Evolutionary conservation across 2,329 filamentous ascomycete genomes (phyloP).

Genomic region (Fusarium agapanthi): DNA sequence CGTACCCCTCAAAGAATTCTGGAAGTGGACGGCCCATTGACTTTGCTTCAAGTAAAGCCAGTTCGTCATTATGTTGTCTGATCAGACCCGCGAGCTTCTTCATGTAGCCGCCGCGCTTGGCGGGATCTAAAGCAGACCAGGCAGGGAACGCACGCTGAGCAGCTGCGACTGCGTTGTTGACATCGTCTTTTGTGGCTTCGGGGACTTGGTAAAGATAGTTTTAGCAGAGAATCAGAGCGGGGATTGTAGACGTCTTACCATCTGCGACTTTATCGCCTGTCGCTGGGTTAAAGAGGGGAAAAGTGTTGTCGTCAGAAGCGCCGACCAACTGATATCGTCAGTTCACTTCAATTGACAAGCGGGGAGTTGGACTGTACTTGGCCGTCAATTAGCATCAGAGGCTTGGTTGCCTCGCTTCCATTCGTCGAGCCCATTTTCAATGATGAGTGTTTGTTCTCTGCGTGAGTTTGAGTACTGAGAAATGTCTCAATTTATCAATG

Average conservation of each 20-base stretch:
- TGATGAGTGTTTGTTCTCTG: background rate
- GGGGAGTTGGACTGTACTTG: background rate
- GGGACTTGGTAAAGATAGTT: background rate
- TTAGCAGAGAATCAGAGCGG: background rate
- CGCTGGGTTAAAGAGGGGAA: conserved; percentile 32
- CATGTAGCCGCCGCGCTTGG: conserved; percentile 52
- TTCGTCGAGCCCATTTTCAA: background rate
- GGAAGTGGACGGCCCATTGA: conserved; percentile 33
- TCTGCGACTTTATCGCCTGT: conserved; percentile 25
- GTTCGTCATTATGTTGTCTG: conserved; percentile 50
- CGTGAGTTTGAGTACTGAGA: background rate
- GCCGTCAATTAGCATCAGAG: conserved; percentile 27
- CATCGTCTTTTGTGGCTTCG: conserved; percentile 57
- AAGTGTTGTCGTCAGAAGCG: conserved; percentile 28
- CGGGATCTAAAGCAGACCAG: conserved; percentile 54
- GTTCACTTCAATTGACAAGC: background rate
- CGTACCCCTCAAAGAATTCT: conserved; percentile 44
- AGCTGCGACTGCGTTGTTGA: conserved; percentile 57
- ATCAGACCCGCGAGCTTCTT: conserved; percentile 58
- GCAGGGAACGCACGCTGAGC: conserved; percentile 58
- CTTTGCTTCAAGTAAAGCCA: conserved; percentile 45
- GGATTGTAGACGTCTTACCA: background rate
- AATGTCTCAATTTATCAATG: background rate
- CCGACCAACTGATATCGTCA: conserved; percentile 22
- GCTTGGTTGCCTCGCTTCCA: background rate